phyloP scores from a whole-genome alignment of 495 filamentous ascomycete genomes.

The Aspergillus homomorphus region DNA sequence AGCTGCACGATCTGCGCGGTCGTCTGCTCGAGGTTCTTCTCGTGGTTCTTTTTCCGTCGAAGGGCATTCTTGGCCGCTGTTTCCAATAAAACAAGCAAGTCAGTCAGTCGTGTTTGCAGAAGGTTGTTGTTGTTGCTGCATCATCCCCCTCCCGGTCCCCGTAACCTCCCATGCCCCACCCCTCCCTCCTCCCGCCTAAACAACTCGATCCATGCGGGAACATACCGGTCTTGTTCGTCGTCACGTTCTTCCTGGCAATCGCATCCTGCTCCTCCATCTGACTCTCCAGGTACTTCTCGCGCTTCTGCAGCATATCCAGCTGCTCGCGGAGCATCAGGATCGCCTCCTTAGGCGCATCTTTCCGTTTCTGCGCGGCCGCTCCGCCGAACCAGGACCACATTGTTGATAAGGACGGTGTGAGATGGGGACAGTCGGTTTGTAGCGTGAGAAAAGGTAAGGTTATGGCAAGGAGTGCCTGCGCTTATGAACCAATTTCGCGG shows the following conservation, averaged over 20 bases:
- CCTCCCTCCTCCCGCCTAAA: too few relatives aligned
- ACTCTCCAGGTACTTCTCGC: slow-evolving; percentile 83
- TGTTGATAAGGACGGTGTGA: slow-evolving; percentile 17
- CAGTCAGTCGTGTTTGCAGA: background rate
- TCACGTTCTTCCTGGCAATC: slow-evolving; percentile 85
- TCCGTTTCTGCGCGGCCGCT: slow-evolving; percentile 73
- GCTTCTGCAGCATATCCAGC: slow-evolving; percentile 96
- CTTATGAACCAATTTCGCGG: background rate
- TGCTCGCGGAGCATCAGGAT: slow-evolving; percentile 85
- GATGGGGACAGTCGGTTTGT: background rate
- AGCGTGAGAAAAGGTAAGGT: background rate
- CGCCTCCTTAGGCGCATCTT: slow-evolving; percentile 94
- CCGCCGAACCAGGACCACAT: slow-evolving; percentile 90
- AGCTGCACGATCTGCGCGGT: slow-evolving; percentile 83
- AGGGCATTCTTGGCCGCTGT: slow-evolving; percentile 88
- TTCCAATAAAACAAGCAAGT: slow-evolving; percentile 1
- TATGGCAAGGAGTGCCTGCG: too few relatives aligned
- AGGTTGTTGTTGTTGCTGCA: too few relatives aligned
- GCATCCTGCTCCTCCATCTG: slow-evolving; percentile 93
- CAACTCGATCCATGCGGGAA: too few relatives aligned
- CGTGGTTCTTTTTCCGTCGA: slow-evolving; percentile 89
- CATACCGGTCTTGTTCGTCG: slow-evolving; percentile 77
- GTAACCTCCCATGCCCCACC: too few relatives aligned
- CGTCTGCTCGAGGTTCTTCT: slow-evolving; percentile 87
- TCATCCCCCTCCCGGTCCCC: too few relatives aligned